These are phyloP conservation scores for Globisporangium barbulae DNA, from an alignment of 352 stramenopile genomes.

Conservation along the genomic window DNA sequence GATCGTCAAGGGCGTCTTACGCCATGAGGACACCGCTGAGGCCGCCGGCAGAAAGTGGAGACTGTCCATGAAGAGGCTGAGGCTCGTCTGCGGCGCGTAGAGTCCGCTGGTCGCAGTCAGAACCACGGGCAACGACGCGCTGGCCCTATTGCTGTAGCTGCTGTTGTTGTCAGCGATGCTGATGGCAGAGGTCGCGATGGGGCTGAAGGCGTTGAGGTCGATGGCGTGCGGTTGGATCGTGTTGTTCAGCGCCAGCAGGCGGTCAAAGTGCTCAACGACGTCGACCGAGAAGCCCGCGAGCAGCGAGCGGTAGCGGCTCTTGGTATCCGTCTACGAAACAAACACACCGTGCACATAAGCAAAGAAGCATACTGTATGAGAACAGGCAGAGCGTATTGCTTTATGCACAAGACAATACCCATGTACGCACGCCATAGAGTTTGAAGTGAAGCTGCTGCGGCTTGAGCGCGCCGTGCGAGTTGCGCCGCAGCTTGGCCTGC, in stretches of 20 bases:
- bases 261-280: slow-evolving; percentile 9
- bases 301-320: slow-evolving; percentile 14
- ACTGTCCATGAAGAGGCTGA: slow-evolving; percentile 8
- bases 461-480: slow-evolving; percentile 9
- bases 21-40: slow-evolving; percentile 4
- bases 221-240: not conserved
- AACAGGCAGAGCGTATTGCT: not conserved
- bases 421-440: slow-evolving; percentile 7
- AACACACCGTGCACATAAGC: not conserved
- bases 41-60: slow-evolving; percentile 6
- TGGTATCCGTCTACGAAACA: slow-evolving; percentile 13
- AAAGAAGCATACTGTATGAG: not conserved
- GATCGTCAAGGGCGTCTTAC: slow-evolving; percentile 1
- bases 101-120: not conserved
- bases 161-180: not conserved
- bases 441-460: slow-evolving; percentile 9
- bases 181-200: no score
- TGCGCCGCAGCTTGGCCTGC: slow-evolving; percentile 4
- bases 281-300: slow-evolving; percentile 18
- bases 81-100: slow-evolving; percentile 6
- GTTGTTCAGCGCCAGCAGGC: slow-evolving; percentile 6
- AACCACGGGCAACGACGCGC: not conserved
- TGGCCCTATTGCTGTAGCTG: not conserved
- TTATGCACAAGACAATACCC: not conserved
- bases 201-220: not conserved